Conservation (phyloP, 352 stramenopile genomes). For the Blastocystis hominis region DNA sequence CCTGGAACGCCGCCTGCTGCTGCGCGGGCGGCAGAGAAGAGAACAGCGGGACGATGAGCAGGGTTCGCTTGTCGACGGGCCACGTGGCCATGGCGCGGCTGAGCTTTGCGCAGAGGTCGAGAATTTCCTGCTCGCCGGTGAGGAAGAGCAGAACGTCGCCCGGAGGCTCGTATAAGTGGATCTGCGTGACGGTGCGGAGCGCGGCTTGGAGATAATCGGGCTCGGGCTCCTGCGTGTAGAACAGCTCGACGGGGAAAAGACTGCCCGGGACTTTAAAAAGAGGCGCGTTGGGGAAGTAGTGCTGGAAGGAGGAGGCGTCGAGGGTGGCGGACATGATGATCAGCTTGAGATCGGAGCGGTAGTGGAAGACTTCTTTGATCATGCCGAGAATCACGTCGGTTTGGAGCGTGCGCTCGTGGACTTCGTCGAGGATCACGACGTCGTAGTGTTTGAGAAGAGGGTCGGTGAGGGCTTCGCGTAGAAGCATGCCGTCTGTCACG, state of each 20-base stretch:
- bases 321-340: constrained; percentile 97
- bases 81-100: constrained; percentile 63
- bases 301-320: constrained; percentile 85
- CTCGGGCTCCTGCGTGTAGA: constrained; percentile 85
- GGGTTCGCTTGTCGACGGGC: background rate
- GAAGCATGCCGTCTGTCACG: constrained; percentile 87
- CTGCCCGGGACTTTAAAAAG: constrained; percentile 85
- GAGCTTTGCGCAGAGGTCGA: constrained; percentile 80
- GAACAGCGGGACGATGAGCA: constrained; percentile 76
- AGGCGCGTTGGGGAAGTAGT: constrained; percentile 84
- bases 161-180: constrained; percentile 88
- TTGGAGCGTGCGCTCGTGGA: constrained; percentile 87
- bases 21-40: constrained; percentile 78
- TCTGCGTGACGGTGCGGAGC: constrained; percentile 72
- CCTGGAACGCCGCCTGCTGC: constrained; percentile 84
- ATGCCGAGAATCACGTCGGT: constrained; percentile 95
- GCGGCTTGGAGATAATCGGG: constrained; percentile 90
- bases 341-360: constrained; percentile 86
- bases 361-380: constrained; percentile 86
- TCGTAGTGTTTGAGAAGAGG: constrained; percentile 85
- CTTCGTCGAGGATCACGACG: constrained; percentile 91
- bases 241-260: constrained; percentile 92
- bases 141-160: constrained; percentile 96
- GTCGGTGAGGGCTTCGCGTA: constrained; percentile 91
- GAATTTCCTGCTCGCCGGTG: constrained; percentile 95